These are phyloP conservation scores for Camellia oleifera DNA, from an alignment of 179 eudicot species.

Conservation along the genomic window DNA sequence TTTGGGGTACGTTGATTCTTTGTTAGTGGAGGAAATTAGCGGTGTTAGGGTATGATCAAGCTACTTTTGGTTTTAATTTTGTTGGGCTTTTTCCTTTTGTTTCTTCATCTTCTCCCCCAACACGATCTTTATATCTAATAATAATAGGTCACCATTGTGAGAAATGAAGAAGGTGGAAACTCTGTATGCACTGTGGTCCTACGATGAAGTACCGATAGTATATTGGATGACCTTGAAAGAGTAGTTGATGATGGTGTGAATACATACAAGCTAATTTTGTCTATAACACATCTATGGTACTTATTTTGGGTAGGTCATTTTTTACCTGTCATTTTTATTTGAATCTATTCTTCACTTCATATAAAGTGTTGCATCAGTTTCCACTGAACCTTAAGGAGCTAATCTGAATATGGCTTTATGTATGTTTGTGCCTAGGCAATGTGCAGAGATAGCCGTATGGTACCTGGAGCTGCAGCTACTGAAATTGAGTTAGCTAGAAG, in stretches of 20 bases:
- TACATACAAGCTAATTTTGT: constrained; percentile 64
- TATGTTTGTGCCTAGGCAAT: too few relatives aligned
- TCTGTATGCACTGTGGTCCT: constrained; percentile 80
- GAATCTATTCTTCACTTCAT: too few relatives aligned
- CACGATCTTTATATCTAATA: constrained; percentile 1
- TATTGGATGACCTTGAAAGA: constrained; percentile 97
- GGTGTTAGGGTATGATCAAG: constrained; percentile 61
- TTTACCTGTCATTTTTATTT: too few relatives aligned
- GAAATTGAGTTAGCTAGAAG: too few relatives aligned
- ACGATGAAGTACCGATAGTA: constrained; percentile 95
- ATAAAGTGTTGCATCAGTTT: not conserved
- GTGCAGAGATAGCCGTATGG: too few relatives aligned
- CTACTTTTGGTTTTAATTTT: not conserved
- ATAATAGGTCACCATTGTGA: constrained; percentile 81
- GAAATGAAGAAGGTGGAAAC: constrained; percentile 93
- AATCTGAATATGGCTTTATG: not conserved
- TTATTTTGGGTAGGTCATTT: too few relatives aligned
- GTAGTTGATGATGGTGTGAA: constrained; percentile 98
- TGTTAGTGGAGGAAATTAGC: constrained; percentile 90
- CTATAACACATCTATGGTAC: not conserved
- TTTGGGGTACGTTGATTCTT: constrained; percentile 81
- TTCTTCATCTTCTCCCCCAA: not conserved
- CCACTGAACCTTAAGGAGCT: not conserved
- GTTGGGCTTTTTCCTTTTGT: not conserved
- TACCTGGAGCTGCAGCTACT: too few relatives aligned